These are phyloP conservation scores for Coccomyxa sp. DNA, from an alignment of 139 green algal species.

Conservation along the genomic window DNA sequence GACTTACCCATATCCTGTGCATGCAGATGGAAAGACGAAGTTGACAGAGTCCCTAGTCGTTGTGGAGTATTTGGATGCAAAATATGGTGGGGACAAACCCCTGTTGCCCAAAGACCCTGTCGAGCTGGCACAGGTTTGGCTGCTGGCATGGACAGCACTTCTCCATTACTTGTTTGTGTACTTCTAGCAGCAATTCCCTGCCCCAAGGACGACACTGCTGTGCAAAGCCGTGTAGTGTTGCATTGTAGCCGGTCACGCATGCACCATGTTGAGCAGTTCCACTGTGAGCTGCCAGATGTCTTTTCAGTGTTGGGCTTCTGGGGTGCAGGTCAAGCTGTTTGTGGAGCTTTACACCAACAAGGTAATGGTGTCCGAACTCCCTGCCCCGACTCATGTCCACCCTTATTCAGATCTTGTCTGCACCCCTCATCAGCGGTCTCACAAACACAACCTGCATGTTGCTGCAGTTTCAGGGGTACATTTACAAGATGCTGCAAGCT, in stretches of 20 bases:
- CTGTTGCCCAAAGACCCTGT: neutral
- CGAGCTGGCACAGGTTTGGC: neutral
- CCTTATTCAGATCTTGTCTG: no score
- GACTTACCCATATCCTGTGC: no score
- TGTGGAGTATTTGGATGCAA: slow-evolving; percentile 8
- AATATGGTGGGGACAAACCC: neutral
- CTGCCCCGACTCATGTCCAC: no score
- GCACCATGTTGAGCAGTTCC: neutral
- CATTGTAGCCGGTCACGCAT: neutral
- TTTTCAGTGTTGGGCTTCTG: neutral
- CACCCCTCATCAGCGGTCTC: no score
- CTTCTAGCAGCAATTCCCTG: no score
- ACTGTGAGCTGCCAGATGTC: no score
- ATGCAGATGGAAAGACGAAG: slow-evolving; percentile 5
- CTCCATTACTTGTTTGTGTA: no score
- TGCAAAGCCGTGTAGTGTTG: no score
- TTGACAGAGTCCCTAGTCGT: slow-evolving; percentile 3
- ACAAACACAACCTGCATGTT: no score
- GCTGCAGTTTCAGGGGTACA: neutral
- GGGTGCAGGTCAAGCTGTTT: neutral
- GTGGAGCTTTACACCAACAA: neutral
- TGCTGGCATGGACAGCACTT: no score
- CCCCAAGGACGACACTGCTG: no score
- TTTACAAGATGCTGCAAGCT: neutral
- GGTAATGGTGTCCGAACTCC: no score